Evolutionary conservation across 2,329 filamentous ascomycete genomes (phyloP), one percentile per base, ranked within the genome.

Genomic region (Ophiostoma tasmaniense): DNA sequence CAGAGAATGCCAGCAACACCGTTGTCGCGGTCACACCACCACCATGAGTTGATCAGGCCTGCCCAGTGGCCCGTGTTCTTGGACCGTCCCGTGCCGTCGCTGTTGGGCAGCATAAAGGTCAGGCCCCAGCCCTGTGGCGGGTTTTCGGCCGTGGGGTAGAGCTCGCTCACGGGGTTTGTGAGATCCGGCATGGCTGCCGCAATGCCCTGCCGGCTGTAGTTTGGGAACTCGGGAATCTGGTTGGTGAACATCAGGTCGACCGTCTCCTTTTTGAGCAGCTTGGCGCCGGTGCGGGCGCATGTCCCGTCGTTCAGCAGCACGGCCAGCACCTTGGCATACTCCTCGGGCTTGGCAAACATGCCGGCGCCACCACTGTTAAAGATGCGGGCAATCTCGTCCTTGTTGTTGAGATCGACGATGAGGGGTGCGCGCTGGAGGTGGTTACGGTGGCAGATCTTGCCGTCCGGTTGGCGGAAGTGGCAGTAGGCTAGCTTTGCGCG

Each of bases 161-260:
- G 69, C 33, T 87, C 83, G 0, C 80, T 76, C 1, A 81, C 71
- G 0, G 74, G 73, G 71, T 83, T 82, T 8, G 80, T 80, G 33
- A 83, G 75, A n/a, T 80, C 76, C 0, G 80, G 79, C 71, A 83
- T 83, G 2, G 81, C 77, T 1, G 78, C 78, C 0, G 80, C 73
- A 2, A 83, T 78, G n/a, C 72, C 71, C 71, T 78, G 76, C 1
- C 82, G 78, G 1, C 79, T 79, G 69, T 82, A 83, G 69, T 85
- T 74, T 0, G 84, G 84, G 68, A 82, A 80, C 0, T 81, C 69
- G 0, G 82, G 81, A 67, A 87, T 84, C 73, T 87, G 86, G 74
- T 90, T 89, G 71, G 79, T 78, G 77, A 86, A 89, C 84, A 90
- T 87, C 62, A 81, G 74, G 30, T 86, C 80, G 1, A 90, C 82